phyloP scores from a whole-genome alignment of 2,329 filamentous ascomycete genomes.

The Paecilomyces sp. region DNA sequence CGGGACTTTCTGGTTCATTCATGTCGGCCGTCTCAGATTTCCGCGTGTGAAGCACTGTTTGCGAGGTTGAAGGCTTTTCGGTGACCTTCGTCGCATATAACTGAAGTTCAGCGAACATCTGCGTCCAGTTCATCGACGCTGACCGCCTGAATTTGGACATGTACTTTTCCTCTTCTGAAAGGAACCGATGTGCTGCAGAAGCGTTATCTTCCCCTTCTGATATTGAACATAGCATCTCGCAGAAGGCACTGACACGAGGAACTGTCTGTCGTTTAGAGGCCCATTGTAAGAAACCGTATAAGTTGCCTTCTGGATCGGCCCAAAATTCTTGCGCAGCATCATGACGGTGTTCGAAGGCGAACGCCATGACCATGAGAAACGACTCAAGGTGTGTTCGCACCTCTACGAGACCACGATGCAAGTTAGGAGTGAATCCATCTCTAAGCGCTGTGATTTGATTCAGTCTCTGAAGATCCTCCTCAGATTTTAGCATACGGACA shows the following conservation, averaged over 20 bases:
- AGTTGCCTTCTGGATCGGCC: constrained; percentile 83
- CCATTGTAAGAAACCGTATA: constrained; percentile 95
- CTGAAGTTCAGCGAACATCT: constrained; percentile 84
- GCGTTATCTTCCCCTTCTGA: constrained; percentile 78
- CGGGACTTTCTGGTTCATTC: constrained; percentile 87
- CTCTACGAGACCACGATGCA: constrained; percentile 34
- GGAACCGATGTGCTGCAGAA: constrained; percentile 76
- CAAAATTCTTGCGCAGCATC: constrained; percentile 86
- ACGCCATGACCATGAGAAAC: constrained; percentile 87
- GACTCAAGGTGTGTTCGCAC: constrained; percentile 64
- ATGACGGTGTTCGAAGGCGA: constrained; percentile 76
- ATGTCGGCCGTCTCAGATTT: constrained; percentile 61
- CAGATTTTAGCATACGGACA: constrained; percentile 72
- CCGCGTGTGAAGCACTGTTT: constrained; percentile 50
- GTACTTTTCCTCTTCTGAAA: constrained; percentile 75
- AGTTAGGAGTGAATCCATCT: constrained; percentile 34
- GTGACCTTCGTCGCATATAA: constrained; percentile 75
- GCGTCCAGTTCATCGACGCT: constrained; percentile 81
- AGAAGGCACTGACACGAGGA: constrained; percentile 92
- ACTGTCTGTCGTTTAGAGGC: constrained; percentile 92
- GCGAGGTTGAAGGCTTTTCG: constrained; percentile 58
- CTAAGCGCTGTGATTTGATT: constrained; percentile 39
- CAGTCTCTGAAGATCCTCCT: constrained; percentile 73
- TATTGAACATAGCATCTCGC: constrained; percentile 87
- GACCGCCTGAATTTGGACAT: constrained; percentile 72